phyloP scores from a whole-genome alignment of 306 rosid genomes.

The Benincasa hispida region DNA sequence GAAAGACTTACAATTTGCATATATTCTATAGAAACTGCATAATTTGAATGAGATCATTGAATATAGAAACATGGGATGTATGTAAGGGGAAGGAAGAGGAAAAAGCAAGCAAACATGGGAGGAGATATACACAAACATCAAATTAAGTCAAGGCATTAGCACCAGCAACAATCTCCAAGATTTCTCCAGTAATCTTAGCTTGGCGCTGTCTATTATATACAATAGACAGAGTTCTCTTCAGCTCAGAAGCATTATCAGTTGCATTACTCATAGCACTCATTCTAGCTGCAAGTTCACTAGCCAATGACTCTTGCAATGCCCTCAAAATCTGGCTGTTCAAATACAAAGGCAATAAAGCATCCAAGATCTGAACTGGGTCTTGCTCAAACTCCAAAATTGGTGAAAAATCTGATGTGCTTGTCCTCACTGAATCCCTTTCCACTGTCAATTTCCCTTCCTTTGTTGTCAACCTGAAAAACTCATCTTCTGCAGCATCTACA shows the following conservation, averaged over 20 bases:
- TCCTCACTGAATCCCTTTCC: constrained; percentile 52
- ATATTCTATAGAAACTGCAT: neutral
- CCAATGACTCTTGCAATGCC: constrained; percentile 81
- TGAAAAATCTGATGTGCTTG: constrained; percentile 42
- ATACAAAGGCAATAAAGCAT: constrained; percentile 68
- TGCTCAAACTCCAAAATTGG: constrained; percentile 79
- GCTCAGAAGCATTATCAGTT: constrained; percentile 50
- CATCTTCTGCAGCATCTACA: constrained; percentile 87
- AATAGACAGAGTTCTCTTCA: constrained; percentile 49
- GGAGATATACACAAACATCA: neutral
- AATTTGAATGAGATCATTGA: neutral
- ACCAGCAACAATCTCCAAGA: constrained; percentile 83
- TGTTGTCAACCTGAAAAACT: constrained; percentile 72
- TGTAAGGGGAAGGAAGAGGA: neutral
- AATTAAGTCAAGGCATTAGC: constrained; percentile 36
- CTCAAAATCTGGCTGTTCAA: constrained; percentile 78
- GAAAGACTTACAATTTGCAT: neutral
- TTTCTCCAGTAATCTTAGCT: constrained; percentile 86
- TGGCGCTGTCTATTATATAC: constrained; percentile 67
- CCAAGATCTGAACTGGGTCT: constrained; percentile 87
- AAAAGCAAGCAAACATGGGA: neutral
- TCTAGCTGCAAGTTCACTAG: constrained; percentile 82
- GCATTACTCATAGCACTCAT: constrained; percentile 91
- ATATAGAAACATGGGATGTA: constrained; percentile 1
- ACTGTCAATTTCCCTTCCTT: constrained; percentile 71